A percentile compares a stretch with the other conserved stretches of the same genome.
Evolutionary conservation across 352 stramenopile species (phyloP).

Genomic region (Pythium utonaiense): DNA sequence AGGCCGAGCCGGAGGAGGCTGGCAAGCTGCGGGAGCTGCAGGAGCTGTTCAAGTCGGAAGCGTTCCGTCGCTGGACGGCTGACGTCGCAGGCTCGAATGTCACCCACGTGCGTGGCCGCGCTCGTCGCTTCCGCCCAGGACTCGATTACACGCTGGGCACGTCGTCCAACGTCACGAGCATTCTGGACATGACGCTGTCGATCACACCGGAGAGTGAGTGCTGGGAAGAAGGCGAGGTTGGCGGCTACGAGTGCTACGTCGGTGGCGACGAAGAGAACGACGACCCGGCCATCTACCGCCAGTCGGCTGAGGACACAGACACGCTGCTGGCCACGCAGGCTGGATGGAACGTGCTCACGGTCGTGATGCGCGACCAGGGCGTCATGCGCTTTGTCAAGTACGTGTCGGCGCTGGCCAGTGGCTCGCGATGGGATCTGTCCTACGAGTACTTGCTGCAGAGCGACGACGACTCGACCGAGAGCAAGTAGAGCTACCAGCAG

Average conservation of each 20-base stretch:
- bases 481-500: too few relatives aligned
- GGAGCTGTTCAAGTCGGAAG: constrained; percentile 51
- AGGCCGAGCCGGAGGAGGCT: constrained; percentile 18
- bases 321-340: constrained; percentile 85
- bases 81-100: constrained; percentile 40
- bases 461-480: neutral
- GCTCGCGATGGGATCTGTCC: constrained; percentile 85
- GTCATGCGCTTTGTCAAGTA: constrained; percentile 95
- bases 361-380: constrained; percentile 87
- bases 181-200: constrained; percentile 33
- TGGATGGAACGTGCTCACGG: constrained; percentile 84
- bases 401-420: constrained; percentile 70
- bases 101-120: constrained; percentile 38
- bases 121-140: constrained; percentile 84
- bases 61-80: constrained; percentile 53
- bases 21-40: constrained; percentile 24
- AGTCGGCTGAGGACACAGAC: constrained; percentile 62
- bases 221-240: constrained; percentile 31
- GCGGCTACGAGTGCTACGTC: constrained; percentile 91
- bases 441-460: constrained; percentile 36
- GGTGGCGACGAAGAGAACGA: constrained; percentile 77
- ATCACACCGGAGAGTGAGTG: constrained; percentile 35
- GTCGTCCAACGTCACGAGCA: constrained; percentile 46
- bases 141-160: constrained; percentile 90
- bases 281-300: constrained; percentile 36